phyloP scores from a whole-genome alignment of 306 rosid species.

The Purshia tridentata region DNA sequence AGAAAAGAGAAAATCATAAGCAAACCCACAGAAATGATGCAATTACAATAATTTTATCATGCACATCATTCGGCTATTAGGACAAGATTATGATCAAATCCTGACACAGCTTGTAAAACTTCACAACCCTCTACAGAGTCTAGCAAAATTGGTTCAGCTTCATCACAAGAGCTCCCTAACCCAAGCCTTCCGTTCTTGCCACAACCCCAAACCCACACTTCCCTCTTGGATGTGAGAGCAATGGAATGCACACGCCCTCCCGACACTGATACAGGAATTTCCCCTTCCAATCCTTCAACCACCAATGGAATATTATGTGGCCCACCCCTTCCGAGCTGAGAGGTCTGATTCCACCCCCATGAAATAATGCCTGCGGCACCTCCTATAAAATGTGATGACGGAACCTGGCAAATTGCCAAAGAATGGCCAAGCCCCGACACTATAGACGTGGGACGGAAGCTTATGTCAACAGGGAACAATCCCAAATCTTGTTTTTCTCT shows the following conservation, averaged over 20 bases:
- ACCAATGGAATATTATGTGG: constrained; percentile 45
- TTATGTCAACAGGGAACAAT: constrained; percentile 62
- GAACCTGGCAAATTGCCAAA: constrained; percentile 64
- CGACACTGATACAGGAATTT: constrained; percentile 57
- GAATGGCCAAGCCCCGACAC: constrained; percentile 94
- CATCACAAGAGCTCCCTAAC: constrained; percentile 65
- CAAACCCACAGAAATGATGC: background rate
- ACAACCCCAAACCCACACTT: constrained; percentile 89
- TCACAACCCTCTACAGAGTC: constrained; percentile 60
- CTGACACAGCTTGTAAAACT: constrained; percentile 76
- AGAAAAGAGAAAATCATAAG: background rate
- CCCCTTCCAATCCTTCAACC: constrained; percentile 59
- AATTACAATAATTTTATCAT: constrained; percentile 1
- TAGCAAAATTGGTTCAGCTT: constrained; percentile 62
- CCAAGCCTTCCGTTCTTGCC: constrained; percentile 92
- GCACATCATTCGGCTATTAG: constrained; percentile 57
- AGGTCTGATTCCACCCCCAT: constrained; percentile 90
- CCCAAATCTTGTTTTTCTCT: constrained; percentile 62
- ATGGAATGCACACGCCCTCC: constrained; percentile 91
- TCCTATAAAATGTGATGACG: constrained; percentile 33
- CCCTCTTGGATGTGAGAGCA: constrained; percentile 64
- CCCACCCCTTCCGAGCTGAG: constrained; percentile 85
- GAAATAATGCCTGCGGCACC: constrained; percentile 48
- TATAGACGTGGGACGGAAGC: constrained; percentile 44
- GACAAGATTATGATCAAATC: constrained; percentile 82